Evolutionary conservation across 495 filamentous ascomycete species (phyloP).

Genomic region (Schizothecium vesticola): DNA sequence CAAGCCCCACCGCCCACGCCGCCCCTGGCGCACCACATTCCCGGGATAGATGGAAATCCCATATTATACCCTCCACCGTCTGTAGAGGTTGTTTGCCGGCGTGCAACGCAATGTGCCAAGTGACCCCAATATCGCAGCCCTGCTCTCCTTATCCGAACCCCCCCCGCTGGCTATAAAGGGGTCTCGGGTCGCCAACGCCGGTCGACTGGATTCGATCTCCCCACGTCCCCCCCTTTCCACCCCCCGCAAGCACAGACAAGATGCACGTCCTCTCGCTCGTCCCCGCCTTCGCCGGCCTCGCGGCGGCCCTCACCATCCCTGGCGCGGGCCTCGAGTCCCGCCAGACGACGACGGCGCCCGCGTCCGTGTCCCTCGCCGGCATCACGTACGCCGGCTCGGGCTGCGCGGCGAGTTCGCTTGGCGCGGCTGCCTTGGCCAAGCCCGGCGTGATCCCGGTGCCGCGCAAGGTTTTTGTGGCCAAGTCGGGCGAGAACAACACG

Average conservation of each 20-base stretch:
- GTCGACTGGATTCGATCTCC: not conserved
- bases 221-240: not conserved
- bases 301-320: slow-evolving; percentile 6
- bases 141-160: not conserved
- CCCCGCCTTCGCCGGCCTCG: slow-evolving; percentile 13
- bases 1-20: slow-evolving; percentile 4
- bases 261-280: slow-evolving; percentile 11
- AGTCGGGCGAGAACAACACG: slow-evolving; percentile 3
- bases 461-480: not conserved
- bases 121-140: slow-evolving; percentile 2
- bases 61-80: slow-evolving; percentile 1
- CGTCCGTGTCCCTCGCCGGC: slow-evolving; percentile 2
- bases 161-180: not conserved
- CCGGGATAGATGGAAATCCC: slow-evolving; percentile 15
- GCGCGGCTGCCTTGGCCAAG: not conserved
- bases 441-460: not conserved
- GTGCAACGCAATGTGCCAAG: slow-evolving; percentile 7
- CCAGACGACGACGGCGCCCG: not conserved
- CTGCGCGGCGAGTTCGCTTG: slow-evolving; percentile 1
- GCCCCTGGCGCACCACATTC: slow-evolving; percentile 3
- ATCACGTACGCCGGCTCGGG: slow-evolving; percentile 7
- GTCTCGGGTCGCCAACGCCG: not conserved
- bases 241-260: not conserved
- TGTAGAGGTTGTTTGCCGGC: not conserved
- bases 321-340: no score